Evolutionary conservation across 352 stramenopile genomes (phyloP).

Genomic region (Pythium oligandrum): DNA sequence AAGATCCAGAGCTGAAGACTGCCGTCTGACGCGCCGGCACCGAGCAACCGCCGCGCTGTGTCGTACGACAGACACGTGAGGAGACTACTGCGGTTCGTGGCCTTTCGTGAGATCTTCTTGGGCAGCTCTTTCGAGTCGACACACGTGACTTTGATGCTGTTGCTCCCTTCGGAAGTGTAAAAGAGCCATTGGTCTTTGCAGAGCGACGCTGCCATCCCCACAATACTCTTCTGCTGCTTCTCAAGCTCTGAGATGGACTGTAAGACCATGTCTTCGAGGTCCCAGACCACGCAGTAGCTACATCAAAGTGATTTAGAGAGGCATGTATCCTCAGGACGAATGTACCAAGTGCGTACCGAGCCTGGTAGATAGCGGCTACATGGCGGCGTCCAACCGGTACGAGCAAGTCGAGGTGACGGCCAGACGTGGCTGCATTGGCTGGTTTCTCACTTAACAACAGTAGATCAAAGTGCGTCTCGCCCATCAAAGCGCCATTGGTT

Average conservation of each 20-base stretch:
- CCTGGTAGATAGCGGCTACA: slow-evolving; percentile 33
- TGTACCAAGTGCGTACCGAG: slow-evolving; percentile 9
- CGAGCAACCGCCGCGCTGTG: slow-evolving; percentile 42
- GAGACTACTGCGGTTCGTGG: slow-evolving; percentile 45
- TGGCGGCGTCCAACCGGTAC: no score
- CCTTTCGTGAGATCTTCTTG: slow-evolving; percentile 75
- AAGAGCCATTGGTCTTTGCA: slow-evolving; percentile 63
- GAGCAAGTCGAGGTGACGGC: no score
- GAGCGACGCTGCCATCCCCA: slow-evolving; percentile 44
- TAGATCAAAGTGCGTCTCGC: slow-evolving; percentile 66
- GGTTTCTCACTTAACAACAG: slow-evolving; percentile 10
- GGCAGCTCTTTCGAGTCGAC: slow-evolving; percentile 41
- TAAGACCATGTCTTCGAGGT: slow-evolving; percentile 55
- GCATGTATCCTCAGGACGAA: no score
- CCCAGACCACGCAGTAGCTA: slow-evolving; percentile 56
- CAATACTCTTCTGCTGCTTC: slow-evolving; percentile 56
- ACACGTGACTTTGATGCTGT: slow-evolving; percentile 51
- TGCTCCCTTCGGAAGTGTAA: slow-evolving; percentile 67
- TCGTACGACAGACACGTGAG: slow-evolving; percentile 53
- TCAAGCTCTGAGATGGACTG: slow-evolving; percentile 58
- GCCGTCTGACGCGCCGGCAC: slow-evolving; percentile 58
- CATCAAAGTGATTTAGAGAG: neutral
- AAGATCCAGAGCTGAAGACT: slow-evolving; percentile 62
- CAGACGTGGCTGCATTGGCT: no score
- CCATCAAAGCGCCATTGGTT: slow-evolving; percentile 40